Evolutionary conservation across 2,329 filamentous ascomycete genomes (phyloP).

Genomic region (Reticulascus tulasneorum): DNA sequence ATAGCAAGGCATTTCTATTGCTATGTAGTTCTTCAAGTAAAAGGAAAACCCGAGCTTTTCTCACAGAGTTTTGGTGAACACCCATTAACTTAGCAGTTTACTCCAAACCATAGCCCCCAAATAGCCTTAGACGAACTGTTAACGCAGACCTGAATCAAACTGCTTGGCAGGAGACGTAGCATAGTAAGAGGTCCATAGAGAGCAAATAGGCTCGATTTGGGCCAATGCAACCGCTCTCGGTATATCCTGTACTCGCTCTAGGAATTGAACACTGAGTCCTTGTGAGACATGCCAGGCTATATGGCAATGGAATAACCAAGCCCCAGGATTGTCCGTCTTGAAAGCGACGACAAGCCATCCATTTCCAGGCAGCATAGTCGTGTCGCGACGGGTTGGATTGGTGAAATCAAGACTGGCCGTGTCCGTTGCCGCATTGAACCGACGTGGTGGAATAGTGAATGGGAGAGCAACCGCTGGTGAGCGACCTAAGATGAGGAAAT

Average conservation of each 20-base stretch:
- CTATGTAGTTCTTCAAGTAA: no score
- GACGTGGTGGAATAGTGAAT: slow-evolving; percentile 1
- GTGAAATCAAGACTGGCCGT: slow-evolving; percentile 28
- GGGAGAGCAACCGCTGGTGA: slow-evolving; percentile 12
- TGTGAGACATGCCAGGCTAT: slow-evolving; percentile 45
- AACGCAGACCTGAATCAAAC: slow-evolving; percentile 7
- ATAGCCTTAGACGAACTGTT: no score
- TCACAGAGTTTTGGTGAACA: no score
- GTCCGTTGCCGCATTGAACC: slow-evolving; percentile 25
- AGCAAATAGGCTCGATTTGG: slow-evolving; percentile 4
- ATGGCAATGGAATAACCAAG: slow-evolving; percentile 44
- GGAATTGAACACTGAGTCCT: slow-evolving; percentile 49
- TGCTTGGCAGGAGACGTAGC: slow-evolving; percentile 2
- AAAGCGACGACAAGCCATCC: slow-evolving; percentile 46
- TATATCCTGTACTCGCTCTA: slow-evolving; percentile 30
- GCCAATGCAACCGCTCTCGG: slow-evolving; percentile 1
- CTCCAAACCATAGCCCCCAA: no score
- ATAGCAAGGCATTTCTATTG: no score
- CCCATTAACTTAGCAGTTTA: no score
- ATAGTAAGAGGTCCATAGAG: slow-evolving; percentile 5
- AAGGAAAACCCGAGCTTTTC: no score
- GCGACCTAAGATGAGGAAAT: slow-evolving; percentile 40
- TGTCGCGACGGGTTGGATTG: slow-evolving; percentile 45
- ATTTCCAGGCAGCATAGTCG: slow-evolving; percentile 33
- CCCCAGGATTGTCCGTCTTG: slow-evolving; percentile 45